Evolutionary conservation across 192 early-diverging fungal genomes (phyloP).

Genomic region (Podila verticillata): DNA sequence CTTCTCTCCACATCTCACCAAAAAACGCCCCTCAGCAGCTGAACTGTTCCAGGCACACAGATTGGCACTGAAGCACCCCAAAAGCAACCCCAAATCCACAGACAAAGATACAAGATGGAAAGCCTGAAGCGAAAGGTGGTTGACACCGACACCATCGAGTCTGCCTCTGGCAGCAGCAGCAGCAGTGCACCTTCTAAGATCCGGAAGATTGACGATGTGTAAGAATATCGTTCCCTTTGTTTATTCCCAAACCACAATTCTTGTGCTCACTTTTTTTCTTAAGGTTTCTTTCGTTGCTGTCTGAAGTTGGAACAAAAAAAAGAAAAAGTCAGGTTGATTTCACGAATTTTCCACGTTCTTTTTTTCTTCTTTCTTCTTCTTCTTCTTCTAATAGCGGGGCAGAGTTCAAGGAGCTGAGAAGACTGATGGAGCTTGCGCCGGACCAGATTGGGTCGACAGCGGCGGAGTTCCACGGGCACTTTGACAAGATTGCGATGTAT

Average conservation of each 20-base stretch:
- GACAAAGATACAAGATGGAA: constrained; percentile 21
- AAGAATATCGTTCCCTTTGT: constrained; percentile 18
- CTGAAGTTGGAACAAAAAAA: constrained; percentile 8
- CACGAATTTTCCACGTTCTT: background rate
- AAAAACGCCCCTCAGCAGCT: constrained; percentile 8
- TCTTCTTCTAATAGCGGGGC: constrained; percentile 18
- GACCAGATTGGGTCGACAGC: constrained; percentile 24
- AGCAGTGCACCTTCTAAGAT: constrained; percentile 15
- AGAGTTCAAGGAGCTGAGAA: constrained; percentile 26
- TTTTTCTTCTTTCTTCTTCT: constrained; percentile 1
- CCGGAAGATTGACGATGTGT: constrained; percentile 22
- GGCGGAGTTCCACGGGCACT: constrained; percentile 21
- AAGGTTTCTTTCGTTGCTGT: constrained; percentile 12
- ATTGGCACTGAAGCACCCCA: constrained; percentile 16
- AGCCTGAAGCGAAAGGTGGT: constrained; percentile 20
- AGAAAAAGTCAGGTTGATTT: constrained; percentile 11
- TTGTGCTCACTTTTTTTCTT: constrained; percentile 12
- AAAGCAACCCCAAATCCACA: constrained; percentile 18
- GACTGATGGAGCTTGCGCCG: constrained; percentile 22
- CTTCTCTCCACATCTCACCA: constrained; percentile 10
- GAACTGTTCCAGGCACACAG: constrained; percentile 12
- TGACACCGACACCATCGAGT: constrained; percentile 12
- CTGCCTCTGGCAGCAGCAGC: constrained; percentile 12
- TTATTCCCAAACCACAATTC: constrained; percentile 23
- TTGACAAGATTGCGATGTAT: constrained; percentile 29